Evolutionary conservation across 73 alveolate species (phyloP), one percentile per base, ranked within the genome.

Genomic region (Uronychia setigera): DNA sequence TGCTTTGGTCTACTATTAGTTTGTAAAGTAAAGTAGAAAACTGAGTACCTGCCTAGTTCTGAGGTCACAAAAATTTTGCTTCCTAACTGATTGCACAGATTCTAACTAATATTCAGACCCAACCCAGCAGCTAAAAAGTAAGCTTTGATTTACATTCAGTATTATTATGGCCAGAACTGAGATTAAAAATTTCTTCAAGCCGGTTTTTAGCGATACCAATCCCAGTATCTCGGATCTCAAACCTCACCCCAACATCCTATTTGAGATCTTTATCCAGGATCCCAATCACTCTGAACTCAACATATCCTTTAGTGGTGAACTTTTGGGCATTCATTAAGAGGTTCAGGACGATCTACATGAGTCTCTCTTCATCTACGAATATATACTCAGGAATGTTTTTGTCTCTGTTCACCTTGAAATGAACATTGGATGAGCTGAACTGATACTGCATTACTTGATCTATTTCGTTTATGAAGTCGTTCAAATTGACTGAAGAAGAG

Each of bases 211-310:
- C 5, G 14, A 67, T 67, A 14, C 79, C 79, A 13, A 67, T 67
- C 79, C 79, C 79, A 67, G 79, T 13, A 26, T 67, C 79, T 28
- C 32, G 5, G 32, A 67, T 30, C 32, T 67, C 79, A 28, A 67
- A 67, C 29, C 34, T 67, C 14, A 67, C 79, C 32, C 79, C 79
- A 13, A 26, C 27, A 5, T 5, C 79, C 14, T 14, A 13, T 67
- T 5, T 1, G 25, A 9, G 46, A 76, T 28, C 81, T 28, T 25
- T 30, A 5, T 31, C 5, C 26, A 26, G 79, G 79, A 67, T 26
- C 74, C 74, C 74, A 67, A 67, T 1, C 30, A 67, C 79, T 67
- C 32, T 1, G 79, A 67, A 28, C 29, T 67, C 32, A 25, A 67
- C 32, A 25, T 13, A 13, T 26, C 79, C 79, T 67, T 5, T 13